Conservation (phyloP, 257 asterid species). For the Fraxinus anomala region DNA sequence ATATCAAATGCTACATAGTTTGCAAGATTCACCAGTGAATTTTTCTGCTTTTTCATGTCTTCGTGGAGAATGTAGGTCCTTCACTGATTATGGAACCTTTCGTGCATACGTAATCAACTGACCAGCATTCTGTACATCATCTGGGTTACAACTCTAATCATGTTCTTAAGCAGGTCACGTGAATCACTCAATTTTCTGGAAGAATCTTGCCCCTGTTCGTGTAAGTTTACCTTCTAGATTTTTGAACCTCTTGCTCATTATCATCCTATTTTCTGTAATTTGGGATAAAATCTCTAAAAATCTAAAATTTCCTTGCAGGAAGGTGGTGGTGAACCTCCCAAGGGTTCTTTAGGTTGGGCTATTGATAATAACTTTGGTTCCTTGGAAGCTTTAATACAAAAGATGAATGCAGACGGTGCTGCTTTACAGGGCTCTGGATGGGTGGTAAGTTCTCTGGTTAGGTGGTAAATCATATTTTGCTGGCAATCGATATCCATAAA, state of each 20-base stretch:
- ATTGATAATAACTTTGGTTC: conserved; percentile 69
- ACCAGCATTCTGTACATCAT: not conserved
- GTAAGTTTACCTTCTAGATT: conserved; percentile 43
- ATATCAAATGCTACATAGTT: not conserved
- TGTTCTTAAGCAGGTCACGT: conserved; percentile 62
- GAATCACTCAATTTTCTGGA: conserved; percentile 94
- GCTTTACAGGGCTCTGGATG: conserved; percentile 92
- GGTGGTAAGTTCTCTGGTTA: conserved; percentile 61
- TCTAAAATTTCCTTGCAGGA: conserved; percentile 44
- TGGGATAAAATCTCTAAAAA: conserved; percentile 3
- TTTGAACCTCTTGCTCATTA: not conserved
- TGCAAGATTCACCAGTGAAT: not conserved
- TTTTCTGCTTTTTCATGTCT: not conserved
- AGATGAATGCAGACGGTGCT: conserved; percentile 89
- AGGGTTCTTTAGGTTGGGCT: conserved; percentile 59
- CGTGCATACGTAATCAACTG: not conserved
- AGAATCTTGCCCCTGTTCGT: conserved; percentile 75
- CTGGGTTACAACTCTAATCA: conserved; percentile 12
- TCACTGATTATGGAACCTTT: not conserved
- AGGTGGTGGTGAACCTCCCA: conserved; percentile 86
- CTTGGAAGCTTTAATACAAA: conserved; percentile 62
- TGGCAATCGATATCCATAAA: not conserved
- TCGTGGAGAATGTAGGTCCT: not conserved
- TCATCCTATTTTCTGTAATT: not conserved
- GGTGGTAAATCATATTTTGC: conserved; percentile 10